phyloP scores from a whole-genome alignment of 495 filamentous ascomycete genomes.

The Penicillium mononematosum region DNA sequence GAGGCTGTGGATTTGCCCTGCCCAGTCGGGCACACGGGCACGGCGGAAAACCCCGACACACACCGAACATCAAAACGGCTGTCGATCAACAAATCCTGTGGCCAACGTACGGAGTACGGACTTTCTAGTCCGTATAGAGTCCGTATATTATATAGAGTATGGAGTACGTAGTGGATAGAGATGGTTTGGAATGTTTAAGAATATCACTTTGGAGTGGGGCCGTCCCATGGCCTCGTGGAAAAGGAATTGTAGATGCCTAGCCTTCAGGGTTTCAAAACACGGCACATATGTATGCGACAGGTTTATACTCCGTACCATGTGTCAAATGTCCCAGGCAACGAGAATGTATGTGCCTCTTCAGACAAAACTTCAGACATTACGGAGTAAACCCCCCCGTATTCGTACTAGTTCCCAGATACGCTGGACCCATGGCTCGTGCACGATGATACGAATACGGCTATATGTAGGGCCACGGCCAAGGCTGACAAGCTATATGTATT shows the following conservation, averaged over 20 bases:
- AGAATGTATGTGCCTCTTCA: background rate
- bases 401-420: background rate
- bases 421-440: slow-evolving; percentile 12
- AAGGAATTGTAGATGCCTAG: slow-evolving; percentile 1
- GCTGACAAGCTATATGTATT: background rate
- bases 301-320: background rate
- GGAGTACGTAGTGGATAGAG: background rate
- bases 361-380: background rate
- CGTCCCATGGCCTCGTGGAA: background rate
- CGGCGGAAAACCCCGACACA: background rate
- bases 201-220: background rate
- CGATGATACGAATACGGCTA: slow-evolving; percentile 13
- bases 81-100: background rate
- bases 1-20: slow-evolving; percentile 5
- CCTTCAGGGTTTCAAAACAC: background rate
- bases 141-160: background rate
- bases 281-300: too few species aligned
- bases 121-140: background rate
- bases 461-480: background rate
- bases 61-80: background rate
- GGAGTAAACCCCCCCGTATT: background rate
- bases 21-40: background rate
- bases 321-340: background rate
- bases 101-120: background rate
- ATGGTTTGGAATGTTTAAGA: background rate